A percentile compares a stretch with the other conserved stretches of the same genome.
Evolutionary conservation across 306 rosid genomes (phyloP).

Genomic region (Prunus campanulata): DNA sequence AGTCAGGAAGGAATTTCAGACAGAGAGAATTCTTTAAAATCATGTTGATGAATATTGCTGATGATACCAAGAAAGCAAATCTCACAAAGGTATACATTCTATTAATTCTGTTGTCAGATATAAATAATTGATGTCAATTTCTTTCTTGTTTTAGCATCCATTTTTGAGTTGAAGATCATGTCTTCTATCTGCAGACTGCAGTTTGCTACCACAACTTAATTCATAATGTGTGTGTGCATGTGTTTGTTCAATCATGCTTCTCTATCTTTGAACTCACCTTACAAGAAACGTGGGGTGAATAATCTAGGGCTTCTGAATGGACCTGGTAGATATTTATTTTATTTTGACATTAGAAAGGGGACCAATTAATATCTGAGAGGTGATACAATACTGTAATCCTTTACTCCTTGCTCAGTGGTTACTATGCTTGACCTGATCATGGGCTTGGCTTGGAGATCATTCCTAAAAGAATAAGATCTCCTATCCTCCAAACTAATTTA

Average conservation of each 20-base stretch:
- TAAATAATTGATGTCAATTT: not conserved
- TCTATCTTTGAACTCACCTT: not conserved
- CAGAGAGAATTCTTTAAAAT: conserved; percentile 48
- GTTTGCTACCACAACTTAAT: not conserved
- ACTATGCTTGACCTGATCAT: not conserved
- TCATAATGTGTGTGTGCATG: not conserved
- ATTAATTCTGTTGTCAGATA: not conserved
- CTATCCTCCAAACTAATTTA: not conserved
- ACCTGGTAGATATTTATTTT: not conserved
- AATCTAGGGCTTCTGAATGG: conserved; percentile 2
- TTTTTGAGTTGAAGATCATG: not conserved
- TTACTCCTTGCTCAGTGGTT: not conserved
- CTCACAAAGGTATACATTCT: conserved; percentile 60
- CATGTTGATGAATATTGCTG: conserved; percentile 90
- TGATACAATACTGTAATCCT: not conserved
- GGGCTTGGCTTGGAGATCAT: not conserved
- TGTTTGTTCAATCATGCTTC: not conserved
- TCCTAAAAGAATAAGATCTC: not conserved
- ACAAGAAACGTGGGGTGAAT: not conserved
- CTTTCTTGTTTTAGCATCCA: not conserved
- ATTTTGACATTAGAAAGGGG: not conserved
- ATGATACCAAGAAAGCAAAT: conserved; percentile 58
- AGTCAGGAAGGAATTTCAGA: conserved; percentile 31
- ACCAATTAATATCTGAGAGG: not conserved
- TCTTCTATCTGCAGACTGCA: not conserved